A percentile compares a stretch with the other conserved stretches of the same genome.
Evolutionary conservation across 202 grass and related monocot species (phyloP).

Genomic region (Cymbopogon flexuosus): DNA sequence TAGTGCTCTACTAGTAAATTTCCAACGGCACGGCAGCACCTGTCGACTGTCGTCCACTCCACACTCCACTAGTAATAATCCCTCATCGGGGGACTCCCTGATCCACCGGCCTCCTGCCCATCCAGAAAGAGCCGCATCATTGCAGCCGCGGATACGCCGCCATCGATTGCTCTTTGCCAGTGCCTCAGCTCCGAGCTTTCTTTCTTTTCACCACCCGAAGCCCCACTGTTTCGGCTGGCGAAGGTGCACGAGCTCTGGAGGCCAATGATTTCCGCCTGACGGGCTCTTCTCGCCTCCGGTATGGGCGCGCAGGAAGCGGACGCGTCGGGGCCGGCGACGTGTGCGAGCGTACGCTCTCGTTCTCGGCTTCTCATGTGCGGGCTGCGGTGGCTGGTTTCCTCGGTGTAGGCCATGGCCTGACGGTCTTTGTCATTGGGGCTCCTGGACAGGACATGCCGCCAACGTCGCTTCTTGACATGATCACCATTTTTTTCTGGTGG

Average conservation of each 20-base stretch:
- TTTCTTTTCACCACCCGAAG: not conserved
- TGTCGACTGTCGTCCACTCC: not conserved
- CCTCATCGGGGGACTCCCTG: not conserved
- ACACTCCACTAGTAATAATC: too few relatives aligned
- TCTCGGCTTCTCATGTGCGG: not conserved
- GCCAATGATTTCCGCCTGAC: not conserved
- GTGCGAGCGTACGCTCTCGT: not conserved
- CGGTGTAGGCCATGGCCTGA: not conserved
- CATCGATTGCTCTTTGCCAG: not conserved
- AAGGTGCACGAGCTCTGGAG: not conserved
- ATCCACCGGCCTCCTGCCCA: not conserved
- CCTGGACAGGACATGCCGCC: not conserved
- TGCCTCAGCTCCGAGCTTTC: too few relatives aligned
- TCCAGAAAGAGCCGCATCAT: constrained; percentile 25
- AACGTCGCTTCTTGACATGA: not conserved
- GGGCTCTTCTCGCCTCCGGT: not conserved
- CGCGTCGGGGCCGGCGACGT: not conserved
- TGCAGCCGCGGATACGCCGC: constrained; percentile 16
- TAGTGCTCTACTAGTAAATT: not conserved
- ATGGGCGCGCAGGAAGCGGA: not conserved
- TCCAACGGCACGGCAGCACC: not conserved
- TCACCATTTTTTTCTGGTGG: not conserved
- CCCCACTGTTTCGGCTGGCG: too few relatives aligned
- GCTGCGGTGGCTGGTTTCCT: not conserved
- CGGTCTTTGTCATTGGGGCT: not conserved